phyloP scores from a whole-genome alignment of 75 land plant species.

The Gnetum montanum region DNA sequence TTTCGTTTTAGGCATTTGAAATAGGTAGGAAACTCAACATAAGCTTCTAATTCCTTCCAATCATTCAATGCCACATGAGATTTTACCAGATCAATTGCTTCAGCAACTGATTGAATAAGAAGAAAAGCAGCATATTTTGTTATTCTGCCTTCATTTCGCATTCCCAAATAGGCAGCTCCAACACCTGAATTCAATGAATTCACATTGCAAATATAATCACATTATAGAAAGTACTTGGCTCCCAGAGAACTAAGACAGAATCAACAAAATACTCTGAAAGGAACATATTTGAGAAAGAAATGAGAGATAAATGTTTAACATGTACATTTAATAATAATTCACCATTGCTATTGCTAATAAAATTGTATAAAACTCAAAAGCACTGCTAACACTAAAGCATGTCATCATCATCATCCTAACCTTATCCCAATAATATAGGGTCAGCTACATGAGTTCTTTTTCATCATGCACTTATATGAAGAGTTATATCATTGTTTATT shows the following conservation, averaged over 20 bases:
- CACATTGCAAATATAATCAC: neutral
- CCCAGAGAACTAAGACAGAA: neutral
- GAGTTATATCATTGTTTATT: too few species aligned
- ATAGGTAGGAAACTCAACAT: slow-evolving; percentile 71
- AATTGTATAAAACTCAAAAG: too few species aligned
- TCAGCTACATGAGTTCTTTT: too few species aligned
- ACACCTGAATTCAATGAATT: slow-evolving; percentile 47
- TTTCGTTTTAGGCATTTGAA: slow-evolving; percentile 61
- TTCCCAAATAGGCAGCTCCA: slow-evolving; percentile 91
- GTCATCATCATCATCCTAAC: too few species aligned
- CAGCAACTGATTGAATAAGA: slow-evolving; percentile 94
- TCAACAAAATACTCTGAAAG: neutral
- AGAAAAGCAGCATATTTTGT: slow-evolving; percentile 58
- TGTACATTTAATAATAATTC: too few species aligned
- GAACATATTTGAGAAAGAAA: neutral
- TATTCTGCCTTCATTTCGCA: slow-evolving; percentile 92
- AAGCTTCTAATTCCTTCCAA: slow-evolving; percentile 64
- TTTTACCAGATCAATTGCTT: slow-evolving; percentile 64
- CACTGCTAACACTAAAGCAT: too few species aligned
- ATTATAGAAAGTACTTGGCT: too few species aligned
- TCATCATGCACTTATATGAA: too few species aligned
- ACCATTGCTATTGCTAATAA: too few species aligned
- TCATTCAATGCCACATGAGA: slow-evolving; percentile 47
- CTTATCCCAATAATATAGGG: too few species aligned
- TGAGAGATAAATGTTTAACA: neutral